These are phyloP conservation scores for Salix viminalis DNA, from an alignment of 345 rosid species.

Conservation along the genomic window DNA sequence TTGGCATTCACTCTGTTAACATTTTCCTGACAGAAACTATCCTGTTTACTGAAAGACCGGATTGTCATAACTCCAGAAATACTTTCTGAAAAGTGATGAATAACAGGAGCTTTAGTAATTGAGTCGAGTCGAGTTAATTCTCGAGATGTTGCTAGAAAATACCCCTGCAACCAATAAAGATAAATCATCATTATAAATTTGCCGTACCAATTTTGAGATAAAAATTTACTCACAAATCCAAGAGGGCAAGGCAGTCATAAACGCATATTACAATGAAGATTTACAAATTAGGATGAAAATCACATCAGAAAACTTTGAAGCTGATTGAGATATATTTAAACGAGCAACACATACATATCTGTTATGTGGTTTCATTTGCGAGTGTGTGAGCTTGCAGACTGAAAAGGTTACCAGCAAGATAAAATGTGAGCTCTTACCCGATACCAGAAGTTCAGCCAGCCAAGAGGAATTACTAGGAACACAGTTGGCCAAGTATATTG, in stretches of 20 bases:
- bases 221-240: not conserved
- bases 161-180: constrained; percentile 43
- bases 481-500: constrained; percentile 93
- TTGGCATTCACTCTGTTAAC: constrained; percentile 61
- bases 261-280: not conserved
- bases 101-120: constrained; percentile 88
- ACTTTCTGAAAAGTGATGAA: constrained; percentile 95
- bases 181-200: not conserved
- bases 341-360: not conserved
- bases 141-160: constrained; percentile 78
- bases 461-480: constrained; percentile 76
- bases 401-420: not conserved
- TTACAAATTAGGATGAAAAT: not conserved
- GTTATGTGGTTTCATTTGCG: not conserved
- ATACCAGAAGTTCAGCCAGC: constrained; percentile 83
- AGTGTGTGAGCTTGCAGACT: not conserved
- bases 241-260: not conserved
- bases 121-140: constrained; percentile 91
- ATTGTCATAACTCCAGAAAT: constrained; percentile 86
- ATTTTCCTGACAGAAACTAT: constrained; percentile 58
- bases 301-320: not conserved
- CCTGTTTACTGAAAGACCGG: constrained; percentile 63
- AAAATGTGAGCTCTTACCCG: constrained; percentile 51
- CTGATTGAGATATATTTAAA: not conserved
- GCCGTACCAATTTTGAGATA: not conserved